phyloP scores from a whole-genome alignment of 2,329 filamentous ascomycete genomes.

The Calonectria multiphialidica region DNA sequence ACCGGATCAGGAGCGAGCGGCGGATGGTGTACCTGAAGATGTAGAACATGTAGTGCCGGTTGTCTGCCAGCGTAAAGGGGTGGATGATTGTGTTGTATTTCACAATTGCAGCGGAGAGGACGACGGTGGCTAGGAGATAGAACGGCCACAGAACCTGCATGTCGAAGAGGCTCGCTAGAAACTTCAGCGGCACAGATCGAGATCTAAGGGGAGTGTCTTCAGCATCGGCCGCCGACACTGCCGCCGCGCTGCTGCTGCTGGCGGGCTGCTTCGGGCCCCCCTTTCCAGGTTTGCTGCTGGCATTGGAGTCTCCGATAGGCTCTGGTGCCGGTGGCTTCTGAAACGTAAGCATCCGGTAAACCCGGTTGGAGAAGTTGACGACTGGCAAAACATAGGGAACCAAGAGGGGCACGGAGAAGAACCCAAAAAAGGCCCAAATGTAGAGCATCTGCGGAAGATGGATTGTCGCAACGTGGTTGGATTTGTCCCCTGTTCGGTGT shows the following conservation, averaged over 20 bases:
- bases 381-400: slow-evolving; percentile 62
- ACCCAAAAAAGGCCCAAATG: slow-evolving; percentile 88
- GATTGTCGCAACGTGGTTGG: slow-evolving; percentile 90
- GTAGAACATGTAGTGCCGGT: slow-evolving; percentile 98
- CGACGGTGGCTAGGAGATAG: slow-evolving; percentile 51
- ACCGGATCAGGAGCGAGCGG: slow-evolving; percentile 72
- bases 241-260: background rate
- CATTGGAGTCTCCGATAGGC: background rate
- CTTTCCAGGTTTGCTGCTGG: slow-evolving; percentile 10
- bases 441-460: slow-evolving; percentile 96
- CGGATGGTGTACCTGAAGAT: slow-evolving; percentile 88
- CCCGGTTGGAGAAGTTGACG: slow-evolving; percentile 28
- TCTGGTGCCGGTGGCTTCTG: background rate
- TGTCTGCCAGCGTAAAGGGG: slow-evolving; percentile 95
- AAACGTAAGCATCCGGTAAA: background rate
- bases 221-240: background rate
- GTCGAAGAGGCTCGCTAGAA: slow-evolving; percentile 39
- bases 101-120: slow-evolving; percentile 63
- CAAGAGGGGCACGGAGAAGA: slow-evolving; percentile 89
- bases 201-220: background rate
- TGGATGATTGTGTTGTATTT: slow-evolving; percentile 93
- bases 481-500: slow-evolving; percentile 80
- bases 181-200: slow-evolving; percentile 27
- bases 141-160: slow-evolving; percentile 51
- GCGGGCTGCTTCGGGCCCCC: background rate